Conservation (phyloP, 257 asterid species). For the Fraxinus excelsior region DNA sequence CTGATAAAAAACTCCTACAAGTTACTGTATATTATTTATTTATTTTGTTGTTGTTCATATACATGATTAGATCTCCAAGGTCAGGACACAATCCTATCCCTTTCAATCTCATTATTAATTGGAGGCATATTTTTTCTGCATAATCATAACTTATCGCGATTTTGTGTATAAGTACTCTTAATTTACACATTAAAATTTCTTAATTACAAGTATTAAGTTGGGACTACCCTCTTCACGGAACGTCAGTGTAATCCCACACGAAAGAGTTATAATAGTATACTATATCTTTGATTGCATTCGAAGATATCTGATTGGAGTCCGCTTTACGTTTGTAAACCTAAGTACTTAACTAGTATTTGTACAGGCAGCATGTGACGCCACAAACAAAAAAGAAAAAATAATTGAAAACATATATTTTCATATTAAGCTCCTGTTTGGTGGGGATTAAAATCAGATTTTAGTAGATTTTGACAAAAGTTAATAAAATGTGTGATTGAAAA, state of each 20-base stretch:
- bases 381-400: neutral
- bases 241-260: neutral
- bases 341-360: neutral
- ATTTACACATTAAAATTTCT: neutral
- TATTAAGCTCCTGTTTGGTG: neutral
- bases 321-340: neutral
- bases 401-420: neutral
- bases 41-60: neutral
- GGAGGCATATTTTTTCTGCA: neutral
- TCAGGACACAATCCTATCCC: neutral
- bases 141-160: neutral
- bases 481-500: too few relatives aligned
- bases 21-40: too few relatives aligned
- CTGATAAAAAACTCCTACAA: neutral
- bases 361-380: neutral
- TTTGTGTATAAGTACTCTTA: neutral
- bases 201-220: neutral
- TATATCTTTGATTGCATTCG: neutral
- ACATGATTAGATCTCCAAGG: neutral
- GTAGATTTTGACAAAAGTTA: too few relatives aligned
- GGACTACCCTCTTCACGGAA: neutral
- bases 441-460: too few relatives aligned
- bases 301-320: neutral
- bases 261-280: neutral
- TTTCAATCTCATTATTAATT: neutral